Evolutionary conservation across 2,329 filamentous ascomycete genomes (phyloP).

Genomic region (Chaetomium olivaceum): DNA sequence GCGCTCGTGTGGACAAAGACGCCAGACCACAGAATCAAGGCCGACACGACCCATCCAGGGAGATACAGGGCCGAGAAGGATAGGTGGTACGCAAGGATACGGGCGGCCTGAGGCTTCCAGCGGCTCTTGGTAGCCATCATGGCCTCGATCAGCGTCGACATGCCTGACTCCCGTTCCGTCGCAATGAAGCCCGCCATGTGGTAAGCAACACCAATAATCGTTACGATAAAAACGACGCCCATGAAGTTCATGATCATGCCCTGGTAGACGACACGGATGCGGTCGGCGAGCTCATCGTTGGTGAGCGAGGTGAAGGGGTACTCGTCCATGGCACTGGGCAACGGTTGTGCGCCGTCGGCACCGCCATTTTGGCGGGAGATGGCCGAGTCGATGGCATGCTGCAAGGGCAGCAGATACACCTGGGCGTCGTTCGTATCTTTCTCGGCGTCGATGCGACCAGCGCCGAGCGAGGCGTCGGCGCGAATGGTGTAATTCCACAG

Average conservation of each 20-base stretch:
- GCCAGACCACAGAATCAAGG: slow-evolving; percentile 60
- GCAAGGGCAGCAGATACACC: slow-evolving; percentile 76
- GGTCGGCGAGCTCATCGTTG: slow-evolving; percentile 62
- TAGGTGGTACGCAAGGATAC: slow-evolving; percentile 77
- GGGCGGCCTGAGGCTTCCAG: slow-evolving; percentile 76
- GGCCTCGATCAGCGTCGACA: slow-evolving; percentile 84
- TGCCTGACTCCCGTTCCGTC: slow-evolving; percentile 80
- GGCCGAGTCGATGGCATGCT: slow-evolving; percentile 72
- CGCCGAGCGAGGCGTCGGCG: slow-evolving; percentile 70
- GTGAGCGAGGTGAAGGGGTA: slow-evolving; percentile 77
- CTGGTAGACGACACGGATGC: slow-evolving; percentile 72
- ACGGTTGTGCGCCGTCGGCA: slow-evolving; percentile 17
- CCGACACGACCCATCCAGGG: slow-evolving; percentile 80
- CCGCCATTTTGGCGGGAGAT: slow-evolving; percentile 55
- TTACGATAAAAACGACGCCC: slow-evolving; percentile 76
- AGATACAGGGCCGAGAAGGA: slow-evolving; percentile 79
- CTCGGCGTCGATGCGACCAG: slow-evolving; percentile 63
- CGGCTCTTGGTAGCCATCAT: slow-evolving; percentile 78
- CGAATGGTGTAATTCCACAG: slow-evolving; percentile 87
- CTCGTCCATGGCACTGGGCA: slow-evolving; percentile 53
- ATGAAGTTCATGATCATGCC: slow-evolving; percentile 72
- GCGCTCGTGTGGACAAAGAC: slow-evolving; percentile 66
- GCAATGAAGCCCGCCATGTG: slow-evolving; percentile 86
- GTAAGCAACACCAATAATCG: slow-evolving; percentile 79
- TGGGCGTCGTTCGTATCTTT: slow-evolving; percentile 71